Evolutionary conservation across 495 filamentous ascomycete species (phyloP).

Genomic region (Daldinia grandis): DNA sequence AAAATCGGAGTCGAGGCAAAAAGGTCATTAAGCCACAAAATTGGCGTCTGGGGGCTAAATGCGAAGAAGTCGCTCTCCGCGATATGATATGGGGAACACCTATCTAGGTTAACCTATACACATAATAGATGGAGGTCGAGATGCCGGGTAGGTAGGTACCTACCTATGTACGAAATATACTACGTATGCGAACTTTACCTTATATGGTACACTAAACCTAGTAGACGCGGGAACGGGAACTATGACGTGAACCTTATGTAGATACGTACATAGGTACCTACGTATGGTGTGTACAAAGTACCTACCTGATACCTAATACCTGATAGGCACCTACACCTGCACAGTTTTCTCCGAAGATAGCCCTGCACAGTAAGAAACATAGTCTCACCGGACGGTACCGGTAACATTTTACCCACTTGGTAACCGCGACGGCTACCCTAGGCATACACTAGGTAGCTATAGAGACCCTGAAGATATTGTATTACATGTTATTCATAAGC

Average conservation of each 20-base stretch:
- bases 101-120: not conserved
- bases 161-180: too few relatives aligned
- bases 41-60: slow-evolving; percentile 2
- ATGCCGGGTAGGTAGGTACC: too few relatives aligned
- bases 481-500: not conserved
- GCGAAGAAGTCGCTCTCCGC: not conserved
- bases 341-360: not conserved
- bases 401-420: not conserved
- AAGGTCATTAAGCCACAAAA: not conserved
- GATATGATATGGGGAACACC: not conserved
- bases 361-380: not conserved
- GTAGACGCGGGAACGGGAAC: not conserved
- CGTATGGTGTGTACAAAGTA: not conserved
- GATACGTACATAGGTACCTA: too few relatives aligned
- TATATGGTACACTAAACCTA: too few relatives aligned
- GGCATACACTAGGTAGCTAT: not conserved
- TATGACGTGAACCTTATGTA: slow-evolving; percentile 14
- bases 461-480: too few relatives aligned
- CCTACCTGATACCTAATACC: not conserved
- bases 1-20: not conserved
- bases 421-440: not conserved
- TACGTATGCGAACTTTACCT: too few relatives aligned
- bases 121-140: too few relatives aligned
- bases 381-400: too few relatives aligned
- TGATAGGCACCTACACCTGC: not conserved